Conservation (phyloP, 2,329 filamentous ascomycete species). For the Phaeomoniella chlamydospora region DNA sequence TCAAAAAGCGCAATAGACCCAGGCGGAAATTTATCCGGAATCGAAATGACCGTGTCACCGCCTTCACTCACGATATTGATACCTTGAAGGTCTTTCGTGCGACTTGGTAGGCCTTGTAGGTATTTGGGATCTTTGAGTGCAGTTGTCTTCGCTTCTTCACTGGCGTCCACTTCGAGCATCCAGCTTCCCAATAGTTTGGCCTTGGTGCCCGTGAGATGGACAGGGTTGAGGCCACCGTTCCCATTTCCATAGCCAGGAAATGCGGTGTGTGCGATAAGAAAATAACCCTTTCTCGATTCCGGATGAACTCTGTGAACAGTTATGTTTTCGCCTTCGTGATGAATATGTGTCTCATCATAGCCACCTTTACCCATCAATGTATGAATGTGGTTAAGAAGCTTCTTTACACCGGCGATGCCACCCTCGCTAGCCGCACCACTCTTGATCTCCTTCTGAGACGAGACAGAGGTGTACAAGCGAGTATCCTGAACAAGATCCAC, state of each 20-base stretch:
- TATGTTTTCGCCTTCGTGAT: constrained; percentile 91
- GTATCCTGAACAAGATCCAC: constrained; percentile 90
- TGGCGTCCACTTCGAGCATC: constrained; percentile 79
- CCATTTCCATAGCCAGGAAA: constrained; percentile 82
- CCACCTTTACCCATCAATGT: constrained; percentile 89
- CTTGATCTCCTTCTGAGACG: constrained; percentile 48
- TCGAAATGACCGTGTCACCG: constrained; percentile 63
- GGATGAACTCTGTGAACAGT: constrained; percentile 93
- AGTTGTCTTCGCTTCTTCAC: constrained; percentile 50
- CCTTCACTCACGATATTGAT: constrained; percentile 58
- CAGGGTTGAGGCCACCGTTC: constrained; percentile 65
- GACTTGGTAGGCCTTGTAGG: constrained; percentile 72
- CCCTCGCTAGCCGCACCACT: constrained; percentile 53
- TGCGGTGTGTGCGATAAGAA: constrained; percentile 89
- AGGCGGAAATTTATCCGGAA: constrained; percentile 74
- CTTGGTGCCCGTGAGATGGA: constrained; percentile 69
- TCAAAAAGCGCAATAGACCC: constrained; percentile 92
- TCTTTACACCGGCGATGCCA: constrained; percentile 83
- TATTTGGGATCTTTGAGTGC: constrained; percentile 54
- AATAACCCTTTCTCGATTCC: constrained; percentile 81
- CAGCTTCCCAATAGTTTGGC: constrained; percentile 79
- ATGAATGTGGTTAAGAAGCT: constrained; percentile 87
- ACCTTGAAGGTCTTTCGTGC: constrained; percentile 58
- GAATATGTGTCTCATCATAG: constrained; percentile 90
- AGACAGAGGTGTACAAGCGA: constrained; percentile 65